These are phyloP conservation scores for Chenopodium suecicum DNA, from an alignment of 148 eudicot genomes.

Conservation along the genomic window DNA sequence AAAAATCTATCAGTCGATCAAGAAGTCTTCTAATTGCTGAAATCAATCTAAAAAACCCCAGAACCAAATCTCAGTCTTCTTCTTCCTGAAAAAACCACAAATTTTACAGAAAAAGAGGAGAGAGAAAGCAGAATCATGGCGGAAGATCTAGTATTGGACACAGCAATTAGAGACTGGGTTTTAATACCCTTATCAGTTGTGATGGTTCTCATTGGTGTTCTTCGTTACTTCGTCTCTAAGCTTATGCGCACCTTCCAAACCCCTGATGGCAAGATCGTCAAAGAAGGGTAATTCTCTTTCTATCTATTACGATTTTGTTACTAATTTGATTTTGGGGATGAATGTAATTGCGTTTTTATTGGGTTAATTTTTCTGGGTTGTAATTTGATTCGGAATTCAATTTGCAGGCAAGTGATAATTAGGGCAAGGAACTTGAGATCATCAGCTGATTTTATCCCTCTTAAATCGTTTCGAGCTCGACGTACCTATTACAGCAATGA, in stretches of 20 bases:
- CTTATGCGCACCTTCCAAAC: constrained; percentile 72
- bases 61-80: constrained; percentile 1
- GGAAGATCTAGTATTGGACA: constrained; percentile 89
- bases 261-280: constrained; percentile 88
- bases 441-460: constrained; percentile 80
- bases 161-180: constrained; percentile 96
- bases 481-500: constrained; percentile 70
- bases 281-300: constrained; percentile 61
- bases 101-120: constrained; percentile 1
- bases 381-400: neutral
- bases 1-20: neutral
- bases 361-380: neutral
- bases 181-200: constrained; percentile 82
- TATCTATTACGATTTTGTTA: too few relatives aligned
- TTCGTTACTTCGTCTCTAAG: constrained; percentile 95
- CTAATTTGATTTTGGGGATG: neutral
- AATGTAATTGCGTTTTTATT: neutral
- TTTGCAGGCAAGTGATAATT: constrained; percentile 70
- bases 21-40: too few relatives aligned
- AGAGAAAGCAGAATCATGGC: constrained; percentile 46
- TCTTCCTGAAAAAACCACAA: neutral
- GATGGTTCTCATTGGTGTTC: constrained; percentile 90
- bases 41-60: neutral
- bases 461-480: constrained; percentile 81
- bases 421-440: constrained; percentile 88